Conservation (phyloP, 345 rosid species). For the Cardamine occulta region DNA sequence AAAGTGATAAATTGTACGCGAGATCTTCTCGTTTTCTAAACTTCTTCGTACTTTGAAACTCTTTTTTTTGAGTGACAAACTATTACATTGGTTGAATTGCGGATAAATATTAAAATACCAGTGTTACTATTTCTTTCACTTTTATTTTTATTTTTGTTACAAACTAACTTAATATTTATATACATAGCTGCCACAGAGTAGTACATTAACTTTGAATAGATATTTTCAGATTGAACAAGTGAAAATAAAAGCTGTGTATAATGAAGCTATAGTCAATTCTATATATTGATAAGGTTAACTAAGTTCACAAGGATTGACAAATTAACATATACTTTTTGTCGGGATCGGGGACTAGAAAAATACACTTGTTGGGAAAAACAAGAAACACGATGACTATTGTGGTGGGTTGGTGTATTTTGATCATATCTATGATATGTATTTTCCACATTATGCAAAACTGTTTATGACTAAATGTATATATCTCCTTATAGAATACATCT, state of each 20-base stretch:
- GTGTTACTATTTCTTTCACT: not conserved
- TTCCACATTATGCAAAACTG: not conserved
- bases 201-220: not conserved
- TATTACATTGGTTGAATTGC: not conserved
- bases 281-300: not conserved
- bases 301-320: not conserved
- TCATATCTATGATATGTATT: not conserved
- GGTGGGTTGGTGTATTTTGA: slow-evolving; percentile 25
- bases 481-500: not conserved
- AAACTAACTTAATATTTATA: not conserved
- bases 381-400: not conserved
- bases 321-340: not conserved
- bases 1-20: not conserved
- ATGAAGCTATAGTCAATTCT: not conserved
- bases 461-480: not conserved
- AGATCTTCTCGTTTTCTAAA: not conserved
- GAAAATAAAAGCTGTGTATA: not conserved
- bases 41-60: not conserved
- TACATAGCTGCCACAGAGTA: not conserved
- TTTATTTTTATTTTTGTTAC: not conserved
- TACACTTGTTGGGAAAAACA: not conserved
- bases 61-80: not conserved
- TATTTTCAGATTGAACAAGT: not conserved
- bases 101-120: not conserved
- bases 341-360: not conserved